These are phyloP conservation scores for Vaccinium vitisidaea DNA, from an alignment of 148 eudicot species.

Conservation along the genomic window DNA sequence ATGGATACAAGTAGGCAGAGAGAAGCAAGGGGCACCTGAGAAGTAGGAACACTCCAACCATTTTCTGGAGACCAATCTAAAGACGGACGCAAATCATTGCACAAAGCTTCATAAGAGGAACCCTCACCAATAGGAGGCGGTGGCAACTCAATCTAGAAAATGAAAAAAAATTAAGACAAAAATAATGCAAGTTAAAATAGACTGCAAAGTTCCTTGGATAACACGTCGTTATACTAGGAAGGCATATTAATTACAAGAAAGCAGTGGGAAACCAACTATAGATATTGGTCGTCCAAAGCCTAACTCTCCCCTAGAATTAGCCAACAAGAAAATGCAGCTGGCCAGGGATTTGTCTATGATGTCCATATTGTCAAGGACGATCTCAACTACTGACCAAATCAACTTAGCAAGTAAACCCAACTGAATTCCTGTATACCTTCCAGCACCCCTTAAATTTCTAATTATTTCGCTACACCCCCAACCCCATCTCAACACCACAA, in stretches of 20 bases:
- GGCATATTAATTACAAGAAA: conserved; percentile 8
- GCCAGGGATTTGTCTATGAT: not conserved
- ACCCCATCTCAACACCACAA: not conserved
- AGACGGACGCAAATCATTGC: conserved; percentile 79
- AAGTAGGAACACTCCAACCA: conserved; percentile 66
- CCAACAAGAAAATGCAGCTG: not conserved
- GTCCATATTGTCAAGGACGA: not conserved
- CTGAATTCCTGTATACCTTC: not conserved
- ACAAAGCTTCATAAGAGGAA: conserved; percentile 33
- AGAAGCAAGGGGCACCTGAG: conserved; percentile 32
- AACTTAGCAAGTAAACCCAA: not conserved
- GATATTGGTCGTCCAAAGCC: not conserved
- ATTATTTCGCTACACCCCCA: not conserved
- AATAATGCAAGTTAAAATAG: not conserved
- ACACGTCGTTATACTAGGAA: not conserved
- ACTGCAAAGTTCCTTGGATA: not conserved
- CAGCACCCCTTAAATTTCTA: not conserved
- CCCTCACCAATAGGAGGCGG: conserved; percentile 78
- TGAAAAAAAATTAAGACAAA: not conserved
- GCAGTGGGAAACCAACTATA: not conserved
- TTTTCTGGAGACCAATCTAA: conserved; percentile 68
- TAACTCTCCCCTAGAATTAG: not conserved
- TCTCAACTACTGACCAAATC: not conserved
- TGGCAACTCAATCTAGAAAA: conserved; percentile 47
- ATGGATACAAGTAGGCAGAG: not conserved